Base-by-base conservation (phyloP, 495 filamentous ascomycete genomes). In the Podospora pseudocomata region DNA sequence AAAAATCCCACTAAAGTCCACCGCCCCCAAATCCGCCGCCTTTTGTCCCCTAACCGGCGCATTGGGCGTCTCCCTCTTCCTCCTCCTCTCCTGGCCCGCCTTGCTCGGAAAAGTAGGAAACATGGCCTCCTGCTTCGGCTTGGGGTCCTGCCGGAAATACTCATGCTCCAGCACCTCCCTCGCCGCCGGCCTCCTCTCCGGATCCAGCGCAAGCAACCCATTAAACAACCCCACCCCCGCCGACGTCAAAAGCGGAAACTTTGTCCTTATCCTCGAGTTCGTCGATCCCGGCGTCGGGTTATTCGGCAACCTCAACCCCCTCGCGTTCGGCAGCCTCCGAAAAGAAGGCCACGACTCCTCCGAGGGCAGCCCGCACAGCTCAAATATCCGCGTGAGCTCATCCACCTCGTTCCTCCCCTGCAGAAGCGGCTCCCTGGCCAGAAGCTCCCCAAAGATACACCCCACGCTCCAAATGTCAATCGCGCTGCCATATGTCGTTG, bases 391-490 rank as follows among this genome's bases (percentile, higher is more conserved):
- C 32, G 76, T 77, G 0, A 83, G 75, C 73, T 97, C 88, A 75
- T 97, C 94, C 44, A 97, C 94, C 77, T 98, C 95, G 78, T 95
- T 97, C 77, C 92, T 93, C 49, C 95, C 95, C 77, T 95, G 92
- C 0, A 99, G 79, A 27, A 98, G 76, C 3, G 93, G 92, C 67
- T 93, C 89, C 67, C 92, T 92, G 62, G 85, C 88, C 4, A 97
- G 82, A 5, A 99, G 86, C 79, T 99, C 94, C 65, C 90, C 95
- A 77, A 99, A 97, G 74, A 99, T 95, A 80, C 95, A 99, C 15
- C 95, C 95, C 9, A 97, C 81, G 78, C 91, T 94, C 95, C 95
- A 99, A 85, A 97, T 89, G 80, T 99, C 95, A 67, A 99, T 84
- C 70, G 90, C 88, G 0, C 81, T 75, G 60, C 86, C 89, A 82